Evolutionary conservation across 495 filamentous ascomycete species (phyloP).

Genomic region (Extremus antarcticus): DNA sequence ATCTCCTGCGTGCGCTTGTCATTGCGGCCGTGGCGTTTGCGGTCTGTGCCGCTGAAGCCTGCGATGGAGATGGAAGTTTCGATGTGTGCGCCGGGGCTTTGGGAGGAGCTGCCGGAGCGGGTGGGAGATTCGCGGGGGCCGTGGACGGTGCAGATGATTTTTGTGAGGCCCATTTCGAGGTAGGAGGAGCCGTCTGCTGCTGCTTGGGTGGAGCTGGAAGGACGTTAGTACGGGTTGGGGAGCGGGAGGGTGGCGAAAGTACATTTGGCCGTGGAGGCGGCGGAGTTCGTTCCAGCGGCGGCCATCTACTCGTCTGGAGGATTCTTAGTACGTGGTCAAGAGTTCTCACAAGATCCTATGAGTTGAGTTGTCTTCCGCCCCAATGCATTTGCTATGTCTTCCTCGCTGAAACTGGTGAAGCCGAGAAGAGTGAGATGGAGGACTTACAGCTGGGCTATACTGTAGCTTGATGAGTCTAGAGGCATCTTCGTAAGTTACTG

Average conservation of each 20-base stretch:
- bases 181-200: slow-evolving; percentile 83
- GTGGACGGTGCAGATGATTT: slow-evolving; percentile 82
- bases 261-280: slow-evolving; percentile 72
- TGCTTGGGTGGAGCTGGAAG: slow-evolving; percentile 58
- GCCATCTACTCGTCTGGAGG: slow-evolving; percentile 70
- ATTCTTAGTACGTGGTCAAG: slow-evolving; percentile 18
- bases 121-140: slow-evolving; percentile 64
- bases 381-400: too few species aligned
- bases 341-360: too few species aligned
- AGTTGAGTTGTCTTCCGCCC: too few species aligned
- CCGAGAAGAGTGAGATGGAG: too few species aligned
- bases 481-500: too few species aligned
- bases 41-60: slow-evolving; percentile 78
- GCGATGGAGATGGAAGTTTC: slow-evolving; percentile 77
- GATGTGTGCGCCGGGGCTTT: slow-evolving; percentile 41
- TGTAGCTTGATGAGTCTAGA: slow-evolving; percentile 82
- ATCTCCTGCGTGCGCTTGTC: slow-evolving; percentile 86
- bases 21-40: slow-evolving; percentile 57
- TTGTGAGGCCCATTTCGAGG: slow-evolving; percentile 91
- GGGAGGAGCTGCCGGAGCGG: slow-evolving; percentile 35
- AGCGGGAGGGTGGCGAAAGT: not conserved
- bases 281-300: slow-evolving; percentile 97
- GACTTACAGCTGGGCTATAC: slow-evolving; percentile 41
- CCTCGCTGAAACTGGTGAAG: too few species aligned
- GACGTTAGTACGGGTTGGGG: not conserved